A percentile compares a stretch with the other conserved stretches of the same genome.
These are phyloP conservation scores for Saccharomycopsis sp. DNA, from an alignment of 805 yeast genomes.

Conservation along the genomic window DNA sequence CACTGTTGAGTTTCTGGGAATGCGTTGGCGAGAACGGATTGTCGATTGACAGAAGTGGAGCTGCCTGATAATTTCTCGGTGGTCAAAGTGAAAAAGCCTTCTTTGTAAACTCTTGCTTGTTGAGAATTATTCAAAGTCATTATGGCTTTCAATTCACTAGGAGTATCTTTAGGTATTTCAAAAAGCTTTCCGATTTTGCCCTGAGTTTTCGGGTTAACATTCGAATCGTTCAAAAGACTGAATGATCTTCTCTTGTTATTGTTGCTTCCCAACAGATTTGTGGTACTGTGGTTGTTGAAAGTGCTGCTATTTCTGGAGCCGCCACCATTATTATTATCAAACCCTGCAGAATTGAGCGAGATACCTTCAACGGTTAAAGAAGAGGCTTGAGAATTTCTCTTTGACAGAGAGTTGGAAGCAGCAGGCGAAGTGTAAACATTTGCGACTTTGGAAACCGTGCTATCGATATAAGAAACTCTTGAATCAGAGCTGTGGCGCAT, in stretches of 20 bases:
- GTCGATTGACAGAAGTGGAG: neutral
- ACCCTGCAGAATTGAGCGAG: too few relatives aligned
- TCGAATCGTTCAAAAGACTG: slow-evolving; percentile 1
- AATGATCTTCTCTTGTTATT: slow-evolving; percentile 11
- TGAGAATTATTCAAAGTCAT: slow-evolving; percentile 65
- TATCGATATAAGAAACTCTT: slow-evolving; percentile 16
- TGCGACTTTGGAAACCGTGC: slow-evolving; percentile 2
- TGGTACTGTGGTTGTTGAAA: too few relatives aligned
- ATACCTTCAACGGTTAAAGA: neutral
- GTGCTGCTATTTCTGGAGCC: slow-evolving; percentile 3
- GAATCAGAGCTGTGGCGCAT: slow-evolving; percentile 13
- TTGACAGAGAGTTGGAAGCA: neutral
- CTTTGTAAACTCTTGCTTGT: slow-evolving; percentile 52
- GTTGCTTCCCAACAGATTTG: neutral
- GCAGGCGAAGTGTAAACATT: slow-evolving; percentile 5
- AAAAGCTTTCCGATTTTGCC: slow-evolving; percentile 11
- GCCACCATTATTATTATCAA: too few relatives aligned
- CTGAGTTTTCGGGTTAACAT: neutral
- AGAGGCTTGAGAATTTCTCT: slow-evolving; percentile 1
- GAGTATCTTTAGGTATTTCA: slow-evolving; percentile 25
- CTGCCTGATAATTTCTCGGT: slow-evolving; percentile 2
- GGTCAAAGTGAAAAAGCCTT: slow-evolving; percentile 34
- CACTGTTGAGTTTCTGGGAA: slow-evolving; percentile 7
- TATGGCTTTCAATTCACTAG: slow-evolving; percentile 64
- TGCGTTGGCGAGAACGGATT: neutral